Conservation (phyloP, 805 yeast species). For the Schwanniomyces yamadae region DNA sequence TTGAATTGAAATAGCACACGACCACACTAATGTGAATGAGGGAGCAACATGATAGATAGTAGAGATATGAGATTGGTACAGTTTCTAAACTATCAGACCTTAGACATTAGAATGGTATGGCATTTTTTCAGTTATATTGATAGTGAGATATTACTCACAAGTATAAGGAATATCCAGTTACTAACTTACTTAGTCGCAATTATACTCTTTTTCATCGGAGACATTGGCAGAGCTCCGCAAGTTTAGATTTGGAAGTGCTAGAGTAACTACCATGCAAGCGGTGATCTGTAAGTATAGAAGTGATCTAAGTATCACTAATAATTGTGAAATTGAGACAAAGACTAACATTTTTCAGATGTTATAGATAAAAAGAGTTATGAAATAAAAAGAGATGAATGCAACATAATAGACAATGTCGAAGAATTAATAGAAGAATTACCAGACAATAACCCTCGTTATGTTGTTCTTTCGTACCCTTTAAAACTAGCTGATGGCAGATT, state of each 20-base stretch:
- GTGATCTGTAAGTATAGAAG: conserved; percentile 47
- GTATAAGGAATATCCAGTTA: background rate
- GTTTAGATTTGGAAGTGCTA: conserved; percentile 70
- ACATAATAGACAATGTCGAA: conserved; percentile 48
- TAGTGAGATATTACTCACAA: no score
- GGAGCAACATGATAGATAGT: background rate
- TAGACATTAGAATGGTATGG: no score
- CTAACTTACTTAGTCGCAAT: conserved; percentile 15
- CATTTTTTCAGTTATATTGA: no score
- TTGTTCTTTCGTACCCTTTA: conserved; percentile 75
- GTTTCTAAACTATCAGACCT: no score
- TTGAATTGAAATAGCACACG: conserved; percentile 10
- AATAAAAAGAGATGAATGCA: conserved; percentile 47
- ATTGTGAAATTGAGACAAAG: no score
- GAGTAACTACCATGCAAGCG: conserved; percentile 62
- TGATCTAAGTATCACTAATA: no score
- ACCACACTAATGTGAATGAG: conserved; percentile 3
- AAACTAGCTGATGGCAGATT: conserved; percentile 68
- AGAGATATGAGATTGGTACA: background rate
- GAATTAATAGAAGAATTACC: conserved; percentile 77
- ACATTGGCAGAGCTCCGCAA: conserved; percentile 61
- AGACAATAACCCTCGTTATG: conserved; percentile 74
- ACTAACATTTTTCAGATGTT: conserved; percentile 30
- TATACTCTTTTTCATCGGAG: conserved; percentile 63
- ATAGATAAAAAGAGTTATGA: conserved; percentile 59